These are phyloP conservation scores for Dendrobium chrysotoxum DNA, from an alignment of 106 monocot genomes.

Conservation along the genomic window DNA sequence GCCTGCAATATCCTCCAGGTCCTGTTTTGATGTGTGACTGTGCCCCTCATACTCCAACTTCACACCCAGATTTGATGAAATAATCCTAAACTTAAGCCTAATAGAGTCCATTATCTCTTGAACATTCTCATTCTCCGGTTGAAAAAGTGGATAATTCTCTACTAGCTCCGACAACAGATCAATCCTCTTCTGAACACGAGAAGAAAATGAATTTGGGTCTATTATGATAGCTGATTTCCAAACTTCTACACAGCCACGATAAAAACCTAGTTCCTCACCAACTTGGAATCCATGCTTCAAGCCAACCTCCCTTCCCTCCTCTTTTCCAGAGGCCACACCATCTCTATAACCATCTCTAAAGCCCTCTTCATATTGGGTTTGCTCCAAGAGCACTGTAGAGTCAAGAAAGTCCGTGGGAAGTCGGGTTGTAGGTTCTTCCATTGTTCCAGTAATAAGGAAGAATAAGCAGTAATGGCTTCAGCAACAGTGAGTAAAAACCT, in stretches of 20 bases:
- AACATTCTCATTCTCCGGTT: constrained; percentile 51
- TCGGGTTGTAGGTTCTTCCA: constrained; percentile 34
- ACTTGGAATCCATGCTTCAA: constrained; percentile 51
- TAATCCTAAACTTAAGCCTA: constrained; percentile 50
- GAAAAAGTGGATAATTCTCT: constrained; percentile 36
- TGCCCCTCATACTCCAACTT: constrained; percentile 63
- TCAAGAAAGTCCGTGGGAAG: constrained; percentile 43
- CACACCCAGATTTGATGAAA: constrained; percentile 44
- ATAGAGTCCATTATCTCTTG: constrained; percentile 56
- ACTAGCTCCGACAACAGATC: constrained; percentile 35
- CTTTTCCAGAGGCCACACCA: constrained; percentile 40
- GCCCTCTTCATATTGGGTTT: constrained; percentile 47
- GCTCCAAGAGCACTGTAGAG: constrained; percentile 50
- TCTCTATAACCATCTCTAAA: constrained; percentile 59
- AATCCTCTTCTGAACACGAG: constrained; percentile 47
- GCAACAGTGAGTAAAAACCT: not conserved
- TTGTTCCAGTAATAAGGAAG: not conserved
- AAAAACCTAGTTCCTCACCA: constrained; percentile 77
- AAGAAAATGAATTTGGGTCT: constrained; percentile 37
- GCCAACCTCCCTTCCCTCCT: constrained; percentile 66
- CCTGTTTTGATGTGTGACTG: constrained; percentile 12
- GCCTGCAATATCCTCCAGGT: constrained; percentile 22
- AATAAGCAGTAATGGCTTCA: not conserved
- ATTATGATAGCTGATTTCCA: constrained; percentile 43
- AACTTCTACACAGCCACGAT: constrained; percentile 53